Base-by-base conservation (phyloP, 176 grass and related monocot genomes). In the Bonia amplexicaulis region DNA sequence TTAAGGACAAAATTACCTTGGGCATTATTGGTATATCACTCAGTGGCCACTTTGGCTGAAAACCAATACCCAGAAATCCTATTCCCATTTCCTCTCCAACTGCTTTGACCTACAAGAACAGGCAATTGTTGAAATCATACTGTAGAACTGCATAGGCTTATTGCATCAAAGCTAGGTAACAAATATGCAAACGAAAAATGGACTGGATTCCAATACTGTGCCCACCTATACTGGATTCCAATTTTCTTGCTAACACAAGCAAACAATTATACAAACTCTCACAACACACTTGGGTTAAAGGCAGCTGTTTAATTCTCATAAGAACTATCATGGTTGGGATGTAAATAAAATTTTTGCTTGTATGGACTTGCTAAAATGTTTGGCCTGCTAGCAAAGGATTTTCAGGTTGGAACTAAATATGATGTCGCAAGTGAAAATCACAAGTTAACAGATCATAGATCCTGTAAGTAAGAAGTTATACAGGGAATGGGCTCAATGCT, bases 31-130 rank as follows among this genome's bases (percentile, higher is more conserved):
- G 93, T 86, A 96, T 94, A 52, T 99, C 93, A 67, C 72, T 82
- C 19, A 94, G 54, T 31, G 73, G 79, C 96, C 91, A 99, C 65
- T 96, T 99, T 33, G 93, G 91, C 79, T 99, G 96, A 92, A 96
- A 99, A 33, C 96, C 96, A 92, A 96, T 85, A 39, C 93, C 96
- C 17, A 99, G 88, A 96, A 99, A 99, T 81, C 93, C 93, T 75
- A 99, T 90, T 47, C 93, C 88, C 91, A 99, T 88, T 90, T 99
- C 93, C 84, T 99, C 96, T 81, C 87, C 93, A 68, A 99, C 90
- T 39, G 93, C 96, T 79, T 99, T 99, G 52, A 98, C 93, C 96
- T 98, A 82, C 80, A 72, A 87, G 77, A 87, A 54, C 78, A 67
- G 10, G 55, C 47, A 69, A 65, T 67, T 67, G 48, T 22, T 39